Base-by-base conservation (phyloP, 2,329 filamentous ascomycete genomes). In the Camillea tinctor region DNA sequence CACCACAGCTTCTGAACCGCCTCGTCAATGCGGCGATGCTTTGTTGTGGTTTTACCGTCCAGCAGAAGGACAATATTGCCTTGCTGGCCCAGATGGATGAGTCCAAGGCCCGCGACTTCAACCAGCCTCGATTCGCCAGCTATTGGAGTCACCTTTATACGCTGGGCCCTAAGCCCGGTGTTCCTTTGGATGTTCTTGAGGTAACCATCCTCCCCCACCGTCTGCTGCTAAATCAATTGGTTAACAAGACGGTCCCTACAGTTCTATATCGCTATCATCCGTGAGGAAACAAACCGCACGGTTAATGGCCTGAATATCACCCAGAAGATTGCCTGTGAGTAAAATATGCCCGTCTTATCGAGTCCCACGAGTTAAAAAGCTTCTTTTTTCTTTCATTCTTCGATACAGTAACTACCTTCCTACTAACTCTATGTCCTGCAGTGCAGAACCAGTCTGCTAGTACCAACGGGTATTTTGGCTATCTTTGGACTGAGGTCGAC, bases 1-100 rank as follows among this genome's bases (percentile, higher is more conserved):
- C 78, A n/a, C 60, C 66, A 0, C 80, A 81, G 67, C 78, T 90
- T 0, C 74, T 84, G 30, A 79, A 79, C 61, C 83, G 86, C 11
- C 74, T 89, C 26, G 74, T 79, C 50, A 74, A 73, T 9, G 77
- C 84, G 1, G 81, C 81, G 20, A 79, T 89, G 74, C 72, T 75
- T 2, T 89, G 87, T 67, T 78, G 81, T 1, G 87, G 86, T 1
- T 88, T 89, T 69, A 86, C 83, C 3, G 76, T 82, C 1, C 62
- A 80, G n/a, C 83, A 85, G 76, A 88, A 88, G 73, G 83, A 87
- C 66, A 81, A 85, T 65, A 77, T 89, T 63, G 78, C 81, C 6
- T 78, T 66, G 56, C 56, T 78, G n/a, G 74, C 74, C 2, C 69
- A 72, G 17, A 66, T 84, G 62, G 50, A 68, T 0, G 73, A 78